Evolutionary conservation across 768 basidiomycete species (phyloP), one percentile per base, ranked within the genome.

Genomic region (Pleurotus sapidus): DNA sequence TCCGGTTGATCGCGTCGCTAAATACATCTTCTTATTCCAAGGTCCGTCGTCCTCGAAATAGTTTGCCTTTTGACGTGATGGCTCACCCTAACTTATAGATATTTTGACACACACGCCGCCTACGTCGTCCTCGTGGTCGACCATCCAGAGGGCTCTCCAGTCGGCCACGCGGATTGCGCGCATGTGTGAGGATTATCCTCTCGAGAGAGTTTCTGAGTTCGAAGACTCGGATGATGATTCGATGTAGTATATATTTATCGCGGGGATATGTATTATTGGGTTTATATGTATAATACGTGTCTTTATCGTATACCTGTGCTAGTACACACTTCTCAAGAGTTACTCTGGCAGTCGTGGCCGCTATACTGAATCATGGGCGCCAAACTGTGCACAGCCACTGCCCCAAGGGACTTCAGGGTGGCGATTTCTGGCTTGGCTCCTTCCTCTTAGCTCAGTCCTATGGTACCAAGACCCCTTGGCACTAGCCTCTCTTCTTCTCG

Each of bases 1-100:
- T 61, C 86, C 86, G 14, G 78, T 79, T 14, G 85, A 88, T 64
- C 74, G 86, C n/a, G 76, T 85, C 18, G 80, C 81, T 68, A 74
- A 84, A 60, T 87, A 88, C 65, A 81, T 81, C 3, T 65, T 87
- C 45, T 69, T 86, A 42, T 87, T 83, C 60, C 78, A 73, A 75
- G 86, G 86, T 84, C 58, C 57, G 74, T 71, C 6, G 6, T 23
- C 49, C 40, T 23, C 9, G n/a, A 23, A 45, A 23, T 30, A 14
- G 2, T 23, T 42, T 23, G 23, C 51, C 38, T 42, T 54, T 37
- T 48, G 43, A n/a, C n/a, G 7, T 50, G 30, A 7, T 17, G n/a
- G 17, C 34, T n/a, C 17, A 34, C 39, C 27, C n/a, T n/a, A 15
- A 40, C 24, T 18, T 42, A 18, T 39, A 54, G 51, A 54, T 40